Percentiles rank a stretch among this genome's conserved stretches.
phyloP scores from a whole-genome alignment of 441 rosid species.

The Gossypium schwendimanii region DNA sequence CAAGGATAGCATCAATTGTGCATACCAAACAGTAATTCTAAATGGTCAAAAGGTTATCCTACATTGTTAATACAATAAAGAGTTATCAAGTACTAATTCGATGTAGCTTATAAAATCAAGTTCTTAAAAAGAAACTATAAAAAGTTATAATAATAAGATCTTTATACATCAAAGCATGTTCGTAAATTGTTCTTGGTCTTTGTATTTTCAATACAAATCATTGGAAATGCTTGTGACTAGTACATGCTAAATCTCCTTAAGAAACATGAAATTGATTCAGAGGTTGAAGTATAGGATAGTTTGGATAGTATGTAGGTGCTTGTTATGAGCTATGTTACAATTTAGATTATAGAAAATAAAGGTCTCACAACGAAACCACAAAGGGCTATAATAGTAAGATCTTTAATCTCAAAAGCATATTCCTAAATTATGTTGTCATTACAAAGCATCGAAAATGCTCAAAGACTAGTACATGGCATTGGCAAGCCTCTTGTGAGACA shows the following conservation, averaged over 20 bases:
- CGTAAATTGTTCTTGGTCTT: not conserved
- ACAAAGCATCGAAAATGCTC: not conserved
- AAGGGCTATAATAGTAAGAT: not conserved
- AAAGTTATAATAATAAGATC: not conserved
- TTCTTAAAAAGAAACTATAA: not conserved
- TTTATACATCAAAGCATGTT: not conserved
- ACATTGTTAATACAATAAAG: not conserved
- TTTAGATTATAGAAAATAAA: not conserved
- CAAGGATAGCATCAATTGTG: not conserved
- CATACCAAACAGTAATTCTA: not conserved
- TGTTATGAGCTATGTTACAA: too few species aligned
- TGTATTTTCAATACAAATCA: not conserved
- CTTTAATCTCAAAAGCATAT: not conserved
- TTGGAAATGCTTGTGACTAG: not conserved
- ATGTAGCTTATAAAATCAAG: not conserved
- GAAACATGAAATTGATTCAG: too few species aligned
- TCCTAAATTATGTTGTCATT: not conserved
- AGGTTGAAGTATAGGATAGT: too few species aligned
- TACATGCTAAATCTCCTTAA: not conserved
- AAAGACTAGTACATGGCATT: not conserved
- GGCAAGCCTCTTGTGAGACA: not conserved
- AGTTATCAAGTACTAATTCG: not conserved
- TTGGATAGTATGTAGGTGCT: too few species aligned
- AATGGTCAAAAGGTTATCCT: not conserved
- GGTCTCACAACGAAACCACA: not conserved